Evolutionary conservation across 202 grass and related monocot species (phyloP), one percentile per base, ranked within the genome.

Genomic region (Saccharum hybrid): DNA sequence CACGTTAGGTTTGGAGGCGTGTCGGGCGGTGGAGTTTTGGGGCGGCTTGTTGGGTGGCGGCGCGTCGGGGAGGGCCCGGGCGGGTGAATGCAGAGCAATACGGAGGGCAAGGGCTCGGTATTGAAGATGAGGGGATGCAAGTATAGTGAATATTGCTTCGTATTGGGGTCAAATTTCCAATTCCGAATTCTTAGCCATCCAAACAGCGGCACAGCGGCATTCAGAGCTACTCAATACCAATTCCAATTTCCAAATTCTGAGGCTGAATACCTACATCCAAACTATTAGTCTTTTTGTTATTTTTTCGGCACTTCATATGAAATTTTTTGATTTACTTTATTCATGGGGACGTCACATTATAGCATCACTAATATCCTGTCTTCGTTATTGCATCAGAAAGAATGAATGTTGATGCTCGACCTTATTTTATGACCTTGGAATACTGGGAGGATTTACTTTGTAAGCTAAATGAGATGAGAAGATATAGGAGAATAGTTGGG

Each of bases 401-500:
- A 75, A 63, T 68, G 78, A 48, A 83, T 82, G 81, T 33, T 71
- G 83, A 83, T 79, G 51, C 60, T 42, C 63, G 87, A 59, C 26
- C 61, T 62, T 80, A 86, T 77, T 78, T 83, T 88, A 49, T 88
- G 80, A 72, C 46, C 82, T 88, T 98, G 71, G 92, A 93, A 85
- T 93, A 93, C 84, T 98, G 96, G 89, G 92, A 98, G 45, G 90
- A 94, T 70, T 78, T 90, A 68, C 69, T 95, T 72, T 88, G 81
- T 67, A 95, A 90, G 43, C 41, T 98, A 71, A 89, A 87, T 87
- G 93, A 98, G 81, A 95, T 87, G 79, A 98, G 76, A 83, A 90
- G 93, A 86, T 95, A 98, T 68, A 98, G 93, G 83, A 90, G 89
- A 83, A 95, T 89, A 67, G 83, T 98, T 85, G 93, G 92, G 79